Conservation (phyloP, 208 protist genomes). For the Phytomonas sp. region DNA sequence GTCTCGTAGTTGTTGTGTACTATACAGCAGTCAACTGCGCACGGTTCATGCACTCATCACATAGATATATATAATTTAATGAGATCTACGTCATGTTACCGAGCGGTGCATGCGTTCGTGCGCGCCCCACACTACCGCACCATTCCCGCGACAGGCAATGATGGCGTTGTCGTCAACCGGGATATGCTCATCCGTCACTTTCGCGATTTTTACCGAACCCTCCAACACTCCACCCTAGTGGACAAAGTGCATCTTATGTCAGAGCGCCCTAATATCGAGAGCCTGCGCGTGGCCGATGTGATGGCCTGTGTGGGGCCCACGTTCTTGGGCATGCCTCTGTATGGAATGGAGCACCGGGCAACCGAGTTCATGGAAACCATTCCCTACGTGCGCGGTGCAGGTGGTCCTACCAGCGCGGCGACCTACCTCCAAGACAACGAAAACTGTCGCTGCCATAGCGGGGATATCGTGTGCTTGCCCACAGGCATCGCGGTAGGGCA, state of each 20-base stretch:
- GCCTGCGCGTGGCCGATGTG: conserved; percentile 72
- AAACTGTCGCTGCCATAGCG: conserved; percentile 74
- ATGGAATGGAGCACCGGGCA: conserved; percentile 76
- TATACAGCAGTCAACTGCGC: not conserved
- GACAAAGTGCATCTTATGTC: conserved; percentile 89
- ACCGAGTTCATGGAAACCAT: conserved; percentile 86
- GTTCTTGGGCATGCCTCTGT: conserved; percentile 76
- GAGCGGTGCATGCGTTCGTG: conserved; percentile 81
- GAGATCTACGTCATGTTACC: conserved; percentile 10
- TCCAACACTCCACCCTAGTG: conserved; percentile 80
- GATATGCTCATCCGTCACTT: conserved; percentile 86
- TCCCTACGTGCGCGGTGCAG: conserved; percentile 75
- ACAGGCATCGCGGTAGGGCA: conserved; percentile 79
- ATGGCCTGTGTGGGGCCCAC: conserved; percentile 71
- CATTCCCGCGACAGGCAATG: conserved; percentile 69
- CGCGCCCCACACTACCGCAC: conserved; percentile 75
- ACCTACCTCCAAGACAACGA: conserved; percentile 80
- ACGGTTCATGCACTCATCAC: conserved; percentile 4
- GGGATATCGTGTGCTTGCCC: conserved; percentile 83
- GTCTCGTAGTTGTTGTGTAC: not conserved
- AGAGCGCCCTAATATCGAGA: conserved; percentile 61
- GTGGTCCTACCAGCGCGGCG: conserved; percentile 65
- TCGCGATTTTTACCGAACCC: conserved; percentile 80
- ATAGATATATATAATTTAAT: conserved; percentile 13
- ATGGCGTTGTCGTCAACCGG: conserved; percentile 83